A percentile compares a stretch with the other conserved stretches of the same genome.
phyloP scores from a whole-genome alignment of 441 rosid genomes.

The Raphanus hybrid region DNA sequence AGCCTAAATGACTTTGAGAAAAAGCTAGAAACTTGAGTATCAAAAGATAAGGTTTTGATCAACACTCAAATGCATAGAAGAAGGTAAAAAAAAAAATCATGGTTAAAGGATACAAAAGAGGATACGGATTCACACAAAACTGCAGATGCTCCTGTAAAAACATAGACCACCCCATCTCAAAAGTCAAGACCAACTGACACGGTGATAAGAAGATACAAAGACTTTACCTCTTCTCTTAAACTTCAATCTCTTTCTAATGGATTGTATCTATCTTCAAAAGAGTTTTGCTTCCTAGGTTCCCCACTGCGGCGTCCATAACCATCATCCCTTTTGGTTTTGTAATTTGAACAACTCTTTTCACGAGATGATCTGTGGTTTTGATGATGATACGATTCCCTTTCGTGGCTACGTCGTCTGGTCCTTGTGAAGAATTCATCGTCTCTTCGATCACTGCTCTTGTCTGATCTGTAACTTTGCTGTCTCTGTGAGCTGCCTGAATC shows the following conservation, averaged over 20 bases:
- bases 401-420: slow-evolving; percentile 39
- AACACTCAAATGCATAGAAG: too few species aligned
- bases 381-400: slow-evolving; percentile 48
- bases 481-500: slow-evolving; percentile 53
- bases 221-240: too few species aligned
- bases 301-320: slow-evolving; percentile 32
- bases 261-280: slow-evolving; percentile 81
- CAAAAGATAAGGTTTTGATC: too few species aligned
- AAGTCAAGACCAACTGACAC: too few species aligned
- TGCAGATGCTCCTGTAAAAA: too few species aligned
- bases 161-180: too few species aligned
- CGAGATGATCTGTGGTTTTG: slow-evolving; percentile 47
- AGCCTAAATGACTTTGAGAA: too few species aligned
- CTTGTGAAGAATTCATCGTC: slow-evolving; percentile 45
- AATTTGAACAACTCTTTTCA: slow-evolving; percentile 40
- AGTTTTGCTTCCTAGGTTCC: slow-evolving; percentile 20
- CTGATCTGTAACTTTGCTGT: slow-evolving; percentile 43
- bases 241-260: slow-evolving; percentile 48
- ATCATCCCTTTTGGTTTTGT: slow-evolving; percentile 38
- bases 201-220: too few species aligned
- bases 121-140: too few species aligned
- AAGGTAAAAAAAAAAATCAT: slow-evolving; percentile 13
- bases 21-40: too few species aligned
- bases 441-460: slow-evolving; percentile 46
- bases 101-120: too few species aligned